phyloP scores from a whole-genome alignment of 176 grass and related monocot species.

The Ensete glaucum region DNA sequence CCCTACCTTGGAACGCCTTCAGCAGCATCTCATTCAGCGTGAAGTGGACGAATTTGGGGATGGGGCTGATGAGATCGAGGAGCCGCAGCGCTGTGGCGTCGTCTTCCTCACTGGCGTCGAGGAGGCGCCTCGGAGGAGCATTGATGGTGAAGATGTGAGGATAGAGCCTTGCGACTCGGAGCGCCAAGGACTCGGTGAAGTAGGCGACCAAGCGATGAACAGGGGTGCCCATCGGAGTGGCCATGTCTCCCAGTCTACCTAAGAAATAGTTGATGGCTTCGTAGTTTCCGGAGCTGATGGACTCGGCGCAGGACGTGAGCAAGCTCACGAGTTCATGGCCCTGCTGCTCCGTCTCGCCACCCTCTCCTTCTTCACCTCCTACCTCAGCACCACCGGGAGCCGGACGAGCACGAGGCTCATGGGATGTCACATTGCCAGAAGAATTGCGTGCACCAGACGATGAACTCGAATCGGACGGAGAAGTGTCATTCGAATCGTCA shows the following conservation, averaged over 20 bases:
- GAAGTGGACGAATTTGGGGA: slow-evolving; percentile 86
- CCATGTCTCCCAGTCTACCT: slow-evolving; percentile 51
- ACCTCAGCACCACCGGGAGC: background rate
- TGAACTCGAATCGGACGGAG: slow-evolving; percentile 57
- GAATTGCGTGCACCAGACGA: slow-evolving; percentile 45
- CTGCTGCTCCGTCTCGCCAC: slow-evolving; percentile 12
- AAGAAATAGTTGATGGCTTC: slow-evolving; percentile 57
- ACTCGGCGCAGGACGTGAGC: slow-evolving; percentile 59
- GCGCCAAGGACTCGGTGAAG: slow-evolving; percentile 66
- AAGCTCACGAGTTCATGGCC: slow-evolving; percentile 36
- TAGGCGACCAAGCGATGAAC: slow-evolving; percentile 69
- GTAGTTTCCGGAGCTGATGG: slow-evolving; percentile 43
- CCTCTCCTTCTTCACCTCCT: slow-evolving; percentile 1
- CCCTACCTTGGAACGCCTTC: slow-evolving; percentile 63
- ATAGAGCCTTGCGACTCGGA: slow-evolving; percentile 50
- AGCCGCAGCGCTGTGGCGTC: slow-evolving; percentile 45
- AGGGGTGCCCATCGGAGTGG: slow-evolving; percentile 48
- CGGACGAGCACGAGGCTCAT: background rate
- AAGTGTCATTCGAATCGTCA: background rate
- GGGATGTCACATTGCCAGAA: background rate
- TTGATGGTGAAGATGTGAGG: slow-evolving; percentile 58
- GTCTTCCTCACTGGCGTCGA: slow-evolving; percentile 40
- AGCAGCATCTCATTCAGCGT: slow-evolving; percentile 64
- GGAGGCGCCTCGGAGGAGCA: slow-evolving; percentile 41
- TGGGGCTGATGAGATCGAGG: slow-evolving; percentile 60